phyloP scores from a whole-genome alignment of 768 basidiomycete species.

The Agaricus blazei region DNA sequence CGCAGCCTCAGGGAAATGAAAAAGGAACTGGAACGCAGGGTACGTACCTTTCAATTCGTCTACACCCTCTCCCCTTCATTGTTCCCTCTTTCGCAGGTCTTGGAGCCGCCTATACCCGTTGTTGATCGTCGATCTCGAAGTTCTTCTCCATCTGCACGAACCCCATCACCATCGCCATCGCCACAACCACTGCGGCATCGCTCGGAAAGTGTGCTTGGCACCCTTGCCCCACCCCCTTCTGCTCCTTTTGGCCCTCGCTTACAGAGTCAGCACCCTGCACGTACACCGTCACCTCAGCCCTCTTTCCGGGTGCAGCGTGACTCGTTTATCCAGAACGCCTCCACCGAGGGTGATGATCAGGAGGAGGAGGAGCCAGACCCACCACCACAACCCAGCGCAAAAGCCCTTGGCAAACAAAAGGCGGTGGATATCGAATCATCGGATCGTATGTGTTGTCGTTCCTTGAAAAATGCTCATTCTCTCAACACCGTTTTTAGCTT shows the following conservation, averaged over 20 bases:
- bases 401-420: constrained; percentile 82
- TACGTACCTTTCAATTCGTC: constrained; percentile 26
- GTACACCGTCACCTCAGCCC: constrained; percentile 63
- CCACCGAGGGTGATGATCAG: background rate
- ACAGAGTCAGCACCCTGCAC: constrained; percentile 50
- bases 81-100: constrained; percentile 17
- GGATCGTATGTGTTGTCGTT: constrained; percentile 35
- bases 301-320: constrained; percentile 2
- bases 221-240: constrained; percentile 59
- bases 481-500: background rate
- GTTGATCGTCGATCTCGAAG: constrained; percentile 36
- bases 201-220: constrained; percentile 18
- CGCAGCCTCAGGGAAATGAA: constrained; percentile 63
- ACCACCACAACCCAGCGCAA: constrained; percentile 70
- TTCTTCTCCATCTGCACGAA: constrained; percentile 37
- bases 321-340: background rate
- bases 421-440: constrained; percentile 42
- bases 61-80: background rate
- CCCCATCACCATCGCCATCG: constrained; percentile 19
- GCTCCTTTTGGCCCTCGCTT: constrained; percentile 71
- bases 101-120: constrained; percentile 30
- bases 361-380: constrained; percentile 22
- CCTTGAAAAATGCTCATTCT: too few relatives aligned
- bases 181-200: constrained; percentile 14
- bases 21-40: constrained; percentile 51